Evolutionary conservation across 495 filamentous ascomycete genomes (phyloP).

Genomic region (Xylaria palmicola): DNA sequence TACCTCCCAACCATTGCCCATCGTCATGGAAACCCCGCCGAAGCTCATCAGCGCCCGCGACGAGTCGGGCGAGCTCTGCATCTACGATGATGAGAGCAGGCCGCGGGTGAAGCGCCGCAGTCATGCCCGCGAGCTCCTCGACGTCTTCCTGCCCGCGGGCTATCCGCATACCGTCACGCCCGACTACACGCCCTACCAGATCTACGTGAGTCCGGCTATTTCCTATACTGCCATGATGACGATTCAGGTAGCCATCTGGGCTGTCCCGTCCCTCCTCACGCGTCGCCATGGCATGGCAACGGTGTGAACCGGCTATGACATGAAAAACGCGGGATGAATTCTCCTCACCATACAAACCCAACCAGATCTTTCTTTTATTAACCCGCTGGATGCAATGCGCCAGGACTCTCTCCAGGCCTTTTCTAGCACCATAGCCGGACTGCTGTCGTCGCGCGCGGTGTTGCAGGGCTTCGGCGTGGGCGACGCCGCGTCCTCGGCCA

Average conservation of each 20-base stretch:
- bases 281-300: too few species aligned
- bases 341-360: too few species aligned
- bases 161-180: constrained; percentile 88
- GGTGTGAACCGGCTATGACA: too few species aligned
- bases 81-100: constrained; percentile 20
- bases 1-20: not conserved
- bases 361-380: too few species aligned
- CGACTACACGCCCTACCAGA: constrained; percentile 80
- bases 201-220: constrained; percentile 28
- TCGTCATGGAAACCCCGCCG: constrained; percentile 3
- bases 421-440: constrained; percentile 85
- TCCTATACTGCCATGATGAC: not conserved
- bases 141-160: constrained; percentile 87
- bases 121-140: constrained; percentile 45
- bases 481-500: constrained; percentile 79
- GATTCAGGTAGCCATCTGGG: not conserved
- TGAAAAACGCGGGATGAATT: too few species aligned
- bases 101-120: constrained; percentile 12
- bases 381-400: too few species aligned
- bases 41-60: constrained; percentile 17
- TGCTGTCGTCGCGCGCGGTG: constrained; percentile 85
- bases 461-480: constrained; percentile 92
- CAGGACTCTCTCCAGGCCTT: constrained; percentile 95
- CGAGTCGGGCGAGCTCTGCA: constrained; percentile 16
- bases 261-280: not conserved